Conservation (phyloP, 768 basidiomycete species). For the Mycena latifolia region DNA sequence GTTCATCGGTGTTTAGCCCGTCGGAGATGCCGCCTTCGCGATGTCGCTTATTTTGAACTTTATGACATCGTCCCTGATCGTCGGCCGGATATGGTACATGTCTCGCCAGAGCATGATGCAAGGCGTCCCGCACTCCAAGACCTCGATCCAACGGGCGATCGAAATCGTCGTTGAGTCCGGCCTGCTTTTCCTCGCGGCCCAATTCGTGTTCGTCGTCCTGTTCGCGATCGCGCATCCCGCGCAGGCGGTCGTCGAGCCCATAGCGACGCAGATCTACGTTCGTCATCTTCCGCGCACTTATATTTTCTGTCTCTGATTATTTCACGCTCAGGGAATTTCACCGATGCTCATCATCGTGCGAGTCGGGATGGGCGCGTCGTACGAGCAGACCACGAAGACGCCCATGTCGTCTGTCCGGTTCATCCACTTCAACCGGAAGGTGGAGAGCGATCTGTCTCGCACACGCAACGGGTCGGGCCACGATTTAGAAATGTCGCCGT, state of each 20-base stretch:
- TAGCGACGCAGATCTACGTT: slow-evolving; percentile 56
- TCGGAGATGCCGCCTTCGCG: slow-evolving; percentile 42
- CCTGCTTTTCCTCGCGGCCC: slow-evolving; percentile 52
- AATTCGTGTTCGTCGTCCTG: slow-evolving; percentile 54
- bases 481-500: no score
- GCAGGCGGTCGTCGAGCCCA: slow-evolving; percentile 49
- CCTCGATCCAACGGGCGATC: slow-evolving; percentile 41
- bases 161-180: slow-evolving; percentile 55
- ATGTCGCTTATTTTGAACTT: slow-evolving; percentile 57
- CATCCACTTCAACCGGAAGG: no score
- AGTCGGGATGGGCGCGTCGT: slow-evolving; percentile 30
- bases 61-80: slow-evolving; percentile 56
- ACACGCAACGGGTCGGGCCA: no score
- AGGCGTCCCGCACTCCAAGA: slow-evolving; percentile 22
- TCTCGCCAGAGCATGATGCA: slow-evolving; percentile 34
- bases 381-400: slow-evolving; percentile 5
- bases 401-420: neutral
- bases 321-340: slow-evolving; percentile 26
- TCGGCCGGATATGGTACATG: slow-evolving; percentile 51
- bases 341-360: slow-evolving; percentile 37
- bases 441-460: no score
- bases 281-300: neutral
- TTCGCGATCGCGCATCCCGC: slow-evolving; percentile 49
- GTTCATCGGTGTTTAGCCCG: neutral
- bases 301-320: no score